Conservation (phyloP, 1,284 basidiomycete species). For the Cryptococcus sp. region DNA sequence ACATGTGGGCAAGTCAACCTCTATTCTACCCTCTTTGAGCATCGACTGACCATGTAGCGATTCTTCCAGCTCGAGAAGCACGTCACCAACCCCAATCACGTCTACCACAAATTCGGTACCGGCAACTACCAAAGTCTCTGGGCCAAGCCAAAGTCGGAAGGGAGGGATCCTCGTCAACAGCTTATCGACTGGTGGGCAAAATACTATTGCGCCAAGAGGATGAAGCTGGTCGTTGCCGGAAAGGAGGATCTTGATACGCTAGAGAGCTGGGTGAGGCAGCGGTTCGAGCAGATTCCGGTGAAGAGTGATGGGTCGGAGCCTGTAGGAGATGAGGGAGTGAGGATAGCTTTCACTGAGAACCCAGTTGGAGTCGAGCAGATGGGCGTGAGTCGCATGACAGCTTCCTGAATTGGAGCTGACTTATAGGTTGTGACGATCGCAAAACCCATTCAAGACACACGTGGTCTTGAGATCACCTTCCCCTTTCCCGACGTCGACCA, state of each 20-base stretch:
- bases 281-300: conserved; percentile 40
- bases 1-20: conserved; percentile 60
- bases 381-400: conserved; percentile 54
- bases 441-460: conserved; percentile 87
- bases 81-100: conserved; percentile 71
- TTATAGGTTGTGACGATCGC: conserved; percentile 71
- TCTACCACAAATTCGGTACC: conserved; percentile 87
- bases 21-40: background rate
- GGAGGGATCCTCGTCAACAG: conserved; percentile 81
- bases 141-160: conserved; percentile 53
- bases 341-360: conserved; percentile 61
- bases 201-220: conserved; percentile 90
- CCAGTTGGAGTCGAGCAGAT: conserved; percentile 68
- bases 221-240: conserved; percentile 86
- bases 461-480: conserved; percentile 81
- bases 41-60: conserved; percentile 54
- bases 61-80: conserved; percentile 94
- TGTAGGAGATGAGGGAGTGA: conserved; percentile 38
- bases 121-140: conserved; percentile 83
- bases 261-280: conserved; percentile 41
- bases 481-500: conserved; percentile 78
- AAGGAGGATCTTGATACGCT: conserved; percentile 58
- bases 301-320: conserved; percentile 31
- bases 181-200: conserved; percentile 91
- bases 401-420: conserved; percentile 5